phyloP scores from a whole-genome alignment of 78 protist species.

The Polysphondylium violaceum region DNA sequence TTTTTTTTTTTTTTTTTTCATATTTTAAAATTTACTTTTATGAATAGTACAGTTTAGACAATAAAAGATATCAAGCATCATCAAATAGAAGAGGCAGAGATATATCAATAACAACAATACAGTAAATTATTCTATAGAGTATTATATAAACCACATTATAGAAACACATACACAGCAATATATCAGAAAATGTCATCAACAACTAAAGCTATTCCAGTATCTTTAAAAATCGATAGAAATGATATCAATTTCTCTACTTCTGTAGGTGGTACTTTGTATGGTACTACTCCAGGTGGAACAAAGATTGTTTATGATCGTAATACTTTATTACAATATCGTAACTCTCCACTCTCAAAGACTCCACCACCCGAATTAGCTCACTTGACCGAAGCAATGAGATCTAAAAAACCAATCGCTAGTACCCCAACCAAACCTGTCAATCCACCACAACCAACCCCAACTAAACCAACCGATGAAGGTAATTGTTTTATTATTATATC shows the following conservation, averaged over 20 bases:
- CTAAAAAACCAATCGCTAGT: background rate
- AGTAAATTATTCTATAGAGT: too few species aligned
- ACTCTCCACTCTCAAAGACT: slow-evolving; percentile 82
- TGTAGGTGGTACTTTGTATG: slow-evolving; percentile 84
- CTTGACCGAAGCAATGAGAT: background rate
- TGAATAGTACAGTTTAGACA: background rate
- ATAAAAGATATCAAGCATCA: background rate
- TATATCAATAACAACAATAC: too few species aligned
- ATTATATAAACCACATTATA: background rate
- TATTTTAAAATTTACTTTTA: background rate
- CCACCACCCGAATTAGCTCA: slow-evolving; percentile 82
- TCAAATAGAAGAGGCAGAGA: too few species aligned
- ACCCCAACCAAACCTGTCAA: background rate
- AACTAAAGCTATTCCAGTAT: slow-evolving; percentile 75
- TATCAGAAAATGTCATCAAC: slow-evolving; percentile 30
- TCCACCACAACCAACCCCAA: slow-evolving; percentile 5
- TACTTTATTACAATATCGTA: slow-evolving; percentile 72
- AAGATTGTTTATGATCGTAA: slow-evolving; percentile 72
- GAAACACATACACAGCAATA: background rate
- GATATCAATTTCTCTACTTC: slow-evolving; percentile 77
- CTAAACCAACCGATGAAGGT: slow-evolving; percentile 17
- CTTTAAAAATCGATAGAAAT: slow-evolving; percentile 21
- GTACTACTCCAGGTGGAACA: slow-evolving; percentile 88
- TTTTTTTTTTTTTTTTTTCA: slow-evolving; percentile 1
- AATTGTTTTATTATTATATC: background rate